Evolutionary conservation across 2,329 filamentous ascomycete genomes (phyloP), one percentile per base, ranked within the genome.

Genomic region (Blumeria hordei): DNA sequence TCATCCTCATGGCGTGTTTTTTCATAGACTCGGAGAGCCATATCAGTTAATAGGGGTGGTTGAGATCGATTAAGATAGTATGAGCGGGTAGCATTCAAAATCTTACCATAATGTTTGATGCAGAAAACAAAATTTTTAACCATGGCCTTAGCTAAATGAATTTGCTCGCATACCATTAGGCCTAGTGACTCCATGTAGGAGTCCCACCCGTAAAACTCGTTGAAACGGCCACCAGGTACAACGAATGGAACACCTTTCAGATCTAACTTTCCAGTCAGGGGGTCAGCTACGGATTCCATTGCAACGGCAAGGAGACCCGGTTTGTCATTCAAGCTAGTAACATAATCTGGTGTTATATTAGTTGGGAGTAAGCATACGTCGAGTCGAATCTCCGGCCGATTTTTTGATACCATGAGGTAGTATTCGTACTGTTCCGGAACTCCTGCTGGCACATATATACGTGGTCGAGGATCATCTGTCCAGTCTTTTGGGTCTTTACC

Each of bases 191-290:
- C 86, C 88, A 98, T 96, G 72, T 96, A 98, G 67, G 88, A 95
- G 69, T 98, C 92, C 92, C 92, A 98, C 50, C 90, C 90, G 66
- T 98, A 98, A 21, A 98, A 70, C 68, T 98, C 92, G 68, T 98
- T 98, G 79, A 98, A 98, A 34, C 92, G 80, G 28, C 92, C 92
- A 57, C 92, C 92, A 0, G 92, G 92, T 3, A 98, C 92, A n/a
- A 96, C 88, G 62, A 96, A 98, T 0, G 92, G 90, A 57, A 93
- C 74, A 3, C 92, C 92, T 37, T 75, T 74, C 43, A 93, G 71
- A 3, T 83, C 83, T 58, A 77, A 78, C 65, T 84, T 74, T 41
- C 81, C 81, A 3, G 83, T 84, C 28, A 71, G 70, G 4, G 77
- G 76, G 62, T 94, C 77, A 11, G 69, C 71, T 44, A 77, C 73